Conservation (phyloP, 169 alveolate species). For the Babesia ovata region DNA sequence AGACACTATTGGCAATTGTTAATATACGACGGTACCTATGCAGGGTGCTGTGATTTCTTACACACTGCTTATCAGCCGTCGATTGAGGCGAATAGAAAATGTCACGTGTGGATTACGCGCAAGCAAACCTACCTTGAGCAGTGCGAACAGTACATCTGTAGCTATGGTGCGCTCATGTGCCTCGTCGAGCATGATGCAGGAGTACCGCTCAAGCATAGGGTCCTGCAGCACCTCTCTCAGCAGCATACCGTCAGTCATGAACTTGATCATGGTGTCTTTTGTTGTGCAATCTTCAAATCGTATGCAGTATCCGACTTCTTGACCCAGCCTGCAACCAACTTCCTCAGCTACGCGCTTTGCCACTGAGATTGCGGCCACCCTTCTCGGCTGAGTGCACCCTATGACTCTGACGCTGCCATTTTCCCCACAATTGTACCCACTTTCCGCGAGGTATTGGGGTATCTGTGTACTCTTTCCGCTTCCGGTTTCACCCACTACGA, state of each 20-base stretch:
- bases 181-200: slow-evolving; percentile 97
- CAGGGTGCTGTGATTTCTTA: slow-evolving; percentile 55
- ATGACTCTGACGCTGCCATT: slow-evolving; percentile 90
- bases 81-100: background rate
- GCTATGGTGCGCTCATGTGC: slow-evolving; percentile 99
- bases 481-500: slow-evolving; percentile 99
- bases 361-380: slow-evolving; percentile 98
- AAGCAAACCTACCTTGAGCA: slow-evolving; percentile 86
- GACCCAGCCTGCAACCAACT: slow-evolving; percentile 96
- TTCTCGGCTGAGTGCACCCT: slow-evolving; percentile 99
- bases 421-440: slow-evolving; percentile 82
- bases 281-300: slow-evolving; percentile 97
- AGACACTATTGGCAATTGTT: slow-evolving; percentile 33
- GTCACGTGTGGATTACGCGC: background rate
- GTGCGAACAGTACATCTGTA: slow-evolving; percentile 98
- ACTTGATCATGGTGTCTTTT: slow-evolving; percentile 95
- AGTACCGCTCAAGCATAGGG: slow-evolving; percentile 86
- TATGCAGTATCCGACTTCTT: slow-evolving; percentile 94
- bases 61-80: slow-evolving; percentile 60
- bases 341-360: slow-evolving; percentile 98
- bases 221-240: slow-evolving; percentile 96
- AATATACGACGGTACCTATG: slow-evolving; percentile 87
- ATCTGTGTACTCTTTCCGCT: slow-evolving; percentile 97
- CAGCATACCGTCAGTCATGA: slow-evolving; percentile 99
- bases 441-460: slow-evolving; percentile 94